phyloP scores from a whole-genome alignment of 345 rosid species.

The Eucalyptus erythrocorys region DNA sequence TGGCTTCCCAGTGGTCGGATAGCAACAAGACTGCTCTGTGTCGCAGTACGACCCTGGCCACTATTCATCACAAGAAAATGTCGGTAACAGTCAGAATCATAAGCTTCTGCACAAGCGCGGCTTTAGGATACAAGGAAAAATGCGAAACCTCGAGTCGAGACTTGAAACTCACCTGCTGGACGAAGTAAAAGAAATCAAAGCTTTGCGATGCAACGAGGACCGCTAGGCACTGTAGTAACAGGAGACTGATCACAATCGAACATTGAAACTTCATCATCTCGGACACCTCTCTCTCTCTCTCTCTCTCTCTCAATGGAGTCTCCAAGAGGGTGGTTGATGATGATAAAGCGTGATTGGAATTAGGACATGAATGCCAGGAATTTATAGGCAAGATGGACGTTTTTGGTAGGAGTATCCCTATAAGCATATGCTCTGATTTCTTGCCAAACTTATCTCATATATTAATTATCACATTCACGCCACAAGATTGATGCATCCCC shows the following conservation, averaged over 20 bases:
- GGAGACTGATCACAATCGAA: conserved; percentile 7
- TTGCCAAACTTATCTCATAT: neutral
- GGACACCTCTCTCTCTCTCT: neutral
- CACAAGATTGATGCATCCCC: neutral
- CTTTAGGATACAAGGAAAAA: neutral
- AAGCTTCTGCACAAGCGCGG: neutral
- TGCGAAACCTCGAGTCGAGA: too few relatives aligned
- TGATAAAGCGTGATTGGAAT: neutral
- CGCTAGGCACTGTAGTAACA: conserved; percentile 12
- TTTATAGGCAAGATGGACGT: neutral
- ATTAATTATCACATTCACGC: neutral
- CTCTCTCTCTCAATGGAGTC: neutral
- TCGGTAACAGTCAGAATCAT: neutral
- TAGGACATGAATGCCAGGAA: neutral
- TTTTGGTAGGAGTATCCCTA: neutral
- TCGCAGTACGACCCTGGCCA: conserved; percentile 99
- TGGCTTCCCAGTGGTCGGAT: conserved; percentile 83
- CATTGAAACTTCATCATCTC: conserved; percentile 9
- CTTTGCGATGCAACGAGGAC: conserved; percentile 38
- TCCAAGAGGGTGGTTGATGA: neutral
- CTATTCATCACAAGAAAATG: conserved; percentile 4
- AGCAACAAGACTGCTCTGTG: conserved; percentile 54
- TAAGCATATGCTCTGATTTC: neutral
- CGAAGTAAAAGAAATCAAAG: conserved; percentile 96
- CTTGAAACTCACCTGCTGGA: conserved; percentile 51